Percentiles rank a stretch among this genome's conserved stretches.
Conservation (phyloP, 2,329 filamentous ascomycete genomes). For the Corynespora cassiicola region DNA sequence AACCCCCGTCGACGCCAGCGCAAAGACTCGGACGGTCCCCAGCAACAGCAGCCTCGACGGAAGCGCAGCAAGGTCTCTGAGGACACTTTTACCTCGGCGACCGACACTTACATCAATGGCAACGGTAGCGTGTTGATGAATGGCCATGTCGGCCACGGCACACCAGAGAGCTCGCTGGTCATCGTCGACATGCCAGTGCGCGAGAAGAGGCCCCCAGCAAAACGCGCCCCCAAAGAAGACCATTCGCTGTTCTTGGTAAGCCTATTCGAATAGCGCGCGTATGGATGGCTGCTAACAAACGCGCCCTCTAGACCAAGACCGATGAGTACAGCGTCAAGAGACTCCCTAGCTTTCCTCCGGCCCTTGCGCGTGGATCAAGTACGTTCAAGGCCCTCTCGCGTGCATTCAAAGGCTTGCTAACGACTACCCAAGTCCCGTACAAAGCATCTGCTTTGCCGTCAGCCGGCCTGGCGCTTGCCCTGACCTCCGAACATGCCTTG, state of each 20-base stretch:
- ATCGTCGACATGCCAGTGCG: conserved; percentile 48
- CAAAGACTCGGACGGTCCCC: conserved; percentile 51
- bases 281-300: conserved; percentile 15
- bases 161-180: conserved; percentile 35
- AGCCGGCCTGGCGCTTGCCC: conserved; percentile 75
- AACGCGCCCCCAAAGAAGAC: conserved; percentile 71
- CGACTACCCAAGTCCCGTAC: conserved; percentile 35
- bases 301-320: conserved; percentile 71
- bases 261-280: conserved; percentile 11
- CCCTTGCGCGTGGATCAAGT: conserved; percentile 73
- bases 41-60: conserved; percentile 50
- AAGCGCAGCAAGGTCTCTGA: conserved; percentile 57
- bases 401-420: conserved; percentile 19
- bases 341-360: conserved; percentile 80
- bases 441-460: conserved; percentile 60
- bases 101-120: conserved; percentile 34
- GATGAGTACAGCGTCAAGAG: conserved; percentile 86
- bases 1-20: conserved; percentile 55
- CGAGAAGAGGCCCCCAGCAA: conserved; percentile 44
- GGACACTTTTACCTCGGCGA: conserved; percentile 43
- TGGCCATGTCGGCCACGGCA: conserved; percentile 35
- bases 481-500: conserved; percentile 82
- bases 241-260: conserved; percentile 70
- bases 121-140: conserved; percentile 41
- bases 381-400: conserved; percentile 43